phyloP scores from a whole-genome alignment of 306 rosid genomes.

The barrel medic (Medicago truncatula) region DNA sequence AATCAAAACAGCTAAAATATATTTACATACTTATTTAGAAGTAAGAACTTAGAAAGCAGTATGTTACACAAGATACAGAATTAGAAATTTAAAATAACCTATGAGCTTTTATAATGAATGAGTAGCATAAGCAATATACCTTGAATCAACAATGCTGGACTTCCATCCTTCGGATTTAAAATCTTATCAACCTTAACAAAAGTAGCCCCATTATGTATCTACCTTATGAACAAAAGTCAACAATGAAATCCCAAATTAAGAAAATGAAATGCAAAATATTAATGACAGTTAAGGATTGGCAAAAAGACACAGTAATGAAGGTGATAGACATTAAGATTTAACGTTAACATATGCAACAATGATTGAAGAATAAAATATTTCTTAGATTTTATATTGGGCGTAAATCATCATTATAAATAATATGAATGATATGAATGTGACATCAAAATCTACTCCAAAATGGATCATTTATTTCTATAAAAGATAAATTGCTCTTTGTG shows the following conservation, averaged over 20 bases:
- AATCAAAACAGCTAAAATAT: constrained; percentile 28
- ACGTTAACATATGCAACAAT: constrained; percentile 6
- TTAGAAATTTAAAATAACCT: constrained; percentile 33
- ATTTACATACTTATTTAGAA: background rate
- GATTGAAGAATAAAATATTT: constrained; percentile 10
- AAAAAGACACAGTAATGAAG: background rate
- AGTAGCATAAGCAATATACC: constrained; percentile 54
- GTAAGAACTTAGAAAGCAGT: background rate
- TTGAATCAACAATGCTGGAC: constrained; percentile 80
- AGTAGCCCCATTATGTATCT: constrained; percentile 89
- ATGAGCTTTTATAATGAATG: constrained; percentile 13
- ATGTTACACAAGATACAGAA: constrained; percentile 23
- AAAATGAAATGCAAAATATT: constrained; percentile 33
- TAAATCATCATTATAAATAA: no score
- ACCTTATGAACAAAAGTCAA: constrained; percentile 48
- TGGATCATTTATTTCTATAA: background rate
- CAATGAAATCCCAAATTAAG: constrained; percentile 40
- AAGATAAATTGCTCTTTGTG: background rate
- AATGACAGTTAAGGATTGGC: constrained; percentile 15
- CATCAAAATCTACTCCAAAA: constrained; percentile 17
- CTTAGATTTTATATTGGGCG: no score
- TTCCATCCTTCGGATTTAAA: constrained; percentile 74
- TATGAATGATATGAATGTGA: constrained; percentile 1
- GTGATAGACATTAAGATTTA: constrained; percentile 3
- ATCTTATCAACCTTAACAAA: constrained; percentile 75